phyloP scores from a whole-genome alignment of 2,329 filamentous ascomycete species.

The Pezicula neosporulosa region DNA sequence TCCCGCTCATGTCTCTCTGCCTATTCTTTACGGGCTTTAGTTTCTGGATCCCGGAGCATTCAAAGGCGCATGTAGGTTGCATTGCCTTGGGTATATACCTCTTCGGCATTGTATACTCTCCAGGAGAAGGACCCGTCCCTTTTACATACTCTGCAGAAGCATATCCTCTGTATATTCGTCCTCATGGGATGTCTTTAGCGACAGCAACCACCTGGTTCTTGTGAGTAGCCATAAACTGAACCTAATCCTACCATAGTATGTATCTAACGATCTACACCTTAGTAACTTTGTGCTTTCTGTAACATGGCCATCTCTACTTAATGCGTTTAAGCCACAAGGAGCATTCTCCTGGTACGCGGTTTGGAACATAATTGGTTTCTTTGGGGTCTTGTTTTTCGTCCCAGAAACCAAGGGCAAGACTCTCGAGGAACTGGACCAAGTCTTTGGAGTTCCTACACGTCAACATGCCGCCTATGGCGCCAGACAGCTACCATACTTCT shows the following conservation, averaged over 20 bases:
- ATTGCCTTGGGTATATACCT: conserved; percentile 59
- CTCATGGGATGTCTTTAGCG: conserved; percentile 58
- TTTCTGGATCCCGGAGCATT: conserved; percentile 42
- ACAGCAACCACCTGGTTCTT: conserved; percentile 57
- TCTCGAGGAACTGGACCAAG: conserved; percentile 27
- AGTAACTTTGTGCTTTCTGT: conserved; percentile 53
- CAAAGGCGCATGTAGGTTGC: conserved; percentile 19
- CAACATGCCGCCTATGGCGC: conserved; percentile 17
- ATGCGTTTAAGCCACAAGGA: conserved; percentile 27
- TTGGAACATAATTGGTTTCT: conserved; percentile 49
- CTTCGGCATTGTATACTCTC: conserved; percentile 61
- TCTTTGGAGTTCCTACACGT: conserved; percentile 16
- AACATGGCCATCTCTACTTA: conserved; percentile 27
- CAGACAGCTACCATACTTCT: conserved; percentile 15
- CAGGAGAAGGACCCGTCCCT: conserved; percentile 58
- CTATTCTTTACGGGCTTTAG: conserved; percentile 50
- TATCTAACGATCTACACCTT: no score
- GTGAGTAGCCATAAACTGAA: conserved; percentile 8
- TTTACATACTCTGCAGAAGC: conserved; percentile 61
- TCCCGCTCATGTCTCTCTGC: conserved; percentile 57
- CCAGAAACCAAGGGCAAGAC: conserved; percentile 50
- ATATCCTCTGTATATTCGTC: conserved; percentile 58
- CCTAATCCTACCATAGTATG: no score
- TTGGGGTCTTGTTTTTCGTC: conserved; percentile 51
- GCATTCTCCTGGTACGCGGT: conserved; percentile 50